Evolutionary conservation across 305 asterid genomes (phyloP).

Genomic region (Fraxinus dipetala): DNA sequence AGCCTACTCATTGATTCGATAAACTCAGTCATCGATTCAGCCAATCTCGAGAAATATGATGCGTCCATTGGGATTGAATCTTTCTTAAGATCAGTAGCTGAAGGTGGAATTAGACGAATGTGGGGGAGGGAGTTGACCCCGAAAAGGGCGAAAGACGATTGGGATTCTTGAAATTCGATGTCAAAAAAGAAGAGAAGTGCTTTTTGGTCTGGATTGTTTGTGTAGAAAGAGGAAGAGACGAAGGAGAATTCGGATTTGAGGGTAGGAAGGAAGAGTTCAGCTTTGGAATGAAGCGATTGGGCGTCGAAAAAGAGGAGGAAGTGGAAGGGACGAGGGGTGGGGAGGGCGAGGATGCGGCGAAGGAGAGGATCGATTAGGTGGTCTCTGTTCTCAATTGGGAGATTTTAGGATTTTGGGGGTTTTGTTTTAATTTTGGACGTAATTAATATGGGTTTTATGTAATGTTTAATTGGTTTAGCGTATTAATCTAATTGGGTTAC

Average conservation of each 20-base stretch:
- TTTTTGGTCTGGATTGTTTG: slow-evolving; percentile 46
- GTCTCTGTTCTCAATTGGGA: neutral
- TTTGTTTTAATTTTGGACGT: no score
- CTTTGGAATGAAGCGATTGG: slow-evolving; percentile 65
- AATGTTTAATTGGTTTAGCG: no score
- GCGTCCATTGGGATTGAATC: slow-evolving; percentile 73
- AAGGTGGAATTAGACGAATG: slow-evolving; percentile 59
- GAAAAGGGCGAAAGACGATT: slow-evolving; percentile 52
- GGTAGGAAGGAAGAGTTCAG: slow-evolving; percentile 67
- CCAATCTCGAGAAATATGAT: slow-evolving; percentile 55
- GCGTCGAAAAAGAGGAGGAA: slow-evolving; percentile 84
- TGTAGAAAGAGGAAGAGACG: slow-evolving; percentile 55
- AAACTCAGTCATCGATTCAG: slow-evolving; percentile 82
- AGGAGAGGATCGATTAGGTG: slow-evolving; percentile 69
- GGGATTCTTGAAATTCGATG: slow-evolving; percentile 66
- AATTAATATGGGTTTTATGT: no score
- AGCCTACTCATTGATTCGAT: slow-evolving; percentile 45
- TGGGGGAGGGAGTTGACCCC: slow-evolving; percentile 71
- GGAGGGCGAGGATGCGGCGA: slow-evolving; percentile 63
- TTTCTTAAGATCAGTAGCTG: slow-evolving; percentile 45
- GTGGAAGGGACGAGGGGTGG: slow-evolving; percentile 75
- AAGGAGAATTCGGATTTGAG: slow-evolving; percentile 73
- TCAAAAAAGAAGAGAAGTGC: slow-evolving; percentile 58
- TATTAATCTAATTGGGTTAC: no score
- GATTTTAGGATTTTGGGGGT: no score